Evolutionary conservation across 2,329 filamentous ascomycete genomes (phyloP).

Genomic region (Penicillium crustosum): DNA sequence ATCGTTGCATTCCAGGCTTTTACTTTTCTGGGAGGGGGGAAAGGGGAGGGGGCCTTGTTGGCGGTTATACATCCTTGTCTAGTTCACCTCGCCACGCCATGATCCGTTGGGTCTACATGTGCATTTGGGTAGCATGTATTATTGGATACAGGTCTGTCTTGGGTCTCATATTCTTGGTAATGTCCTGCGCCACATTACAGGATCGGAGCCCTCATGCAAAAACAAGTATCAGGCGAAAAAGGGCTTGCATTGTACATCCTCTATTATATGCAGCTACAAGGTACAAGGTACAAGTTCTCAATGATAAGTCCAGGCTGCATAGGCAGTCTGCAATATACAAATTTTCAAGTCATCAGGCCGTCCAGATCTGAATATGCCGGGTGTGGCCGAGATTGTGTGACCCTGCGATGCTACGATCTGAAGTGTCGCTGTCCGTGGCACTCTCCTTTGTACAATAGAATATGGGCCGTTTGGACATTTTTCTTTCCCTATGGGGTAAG

Average conservation of each 20-base stretch:
- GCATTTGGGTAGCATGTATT: background rate
- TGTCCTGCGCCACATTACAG: background rate
- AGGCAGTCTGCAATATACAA: conserved; percentile 2
- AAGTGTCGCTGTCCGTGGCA: no score
- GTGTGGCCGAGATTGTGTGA: conserved; percentile 18
- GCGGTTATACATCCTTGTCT: conserved; percentile 1
- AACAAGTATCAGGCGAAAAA: background rate
- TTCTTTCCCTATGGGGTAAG: background rate
- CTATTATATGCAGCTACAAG: background rate
- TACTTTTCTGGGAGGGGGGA: background rate
- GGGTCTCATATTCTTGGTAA: background rate
- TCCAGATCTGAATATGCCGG: conserved; percentile 23
- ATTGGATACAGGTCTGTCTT: conserved; percentile 1
- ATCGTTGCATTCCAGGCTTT: conserved; percentile 20
- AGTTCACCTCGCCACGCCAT: background rate
- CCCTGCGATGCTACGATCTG: conserved; percentile 19
- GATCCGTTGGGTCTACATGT: background rate
- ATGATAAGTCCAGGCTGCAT: background rate
- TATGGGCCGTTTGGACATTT: background rate
- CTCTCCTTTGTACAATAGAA: background rate
- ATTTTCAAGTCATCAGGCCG: conserved; percentile 12
- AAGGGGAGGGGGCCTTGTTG: background rate
- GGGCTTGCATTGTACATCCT: background rate
- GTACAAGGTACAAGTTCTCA: background rate
- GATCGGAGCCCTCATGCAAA: background rate